Evolutionary conservation across 2,329 filamentous ascomycete species (phyloP).

Genomic region (Fusarium vanettenii): DNA sequence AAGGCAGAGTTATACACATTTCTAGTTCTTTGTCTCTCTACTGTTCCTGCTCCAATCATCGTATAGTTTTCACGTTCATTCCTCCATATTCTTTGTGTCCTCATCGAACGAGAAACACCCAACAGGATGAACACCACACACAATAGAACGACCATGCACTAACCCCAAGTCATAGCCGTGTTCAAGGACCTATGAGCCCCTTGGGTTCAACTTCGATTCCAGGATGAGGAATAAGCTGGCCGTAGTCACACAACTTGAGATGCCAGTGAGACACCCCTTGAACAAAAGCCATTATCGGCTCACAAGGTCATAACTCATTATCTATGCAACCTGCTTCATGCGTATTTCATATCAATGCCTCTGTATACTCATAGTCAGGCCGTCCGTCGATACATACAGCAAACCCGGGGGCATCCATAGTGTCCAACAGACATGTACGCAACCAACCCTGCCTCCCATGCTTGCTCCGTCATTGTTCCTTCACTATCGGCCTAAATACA

Average conservation of each 20-base stretch:
- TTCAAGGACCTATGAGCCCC: background rate
- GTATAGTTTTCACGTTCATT: background rate
- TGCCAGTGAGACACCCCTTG: background rate
- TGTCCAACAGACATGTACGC: conserved; percentile 18
- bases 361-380: conserved; percentile 22
- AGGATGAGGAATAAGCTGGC: background rate
- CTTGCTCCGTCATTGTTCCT: conserved; percentile 13
- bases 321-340: conserved; percentile 3
- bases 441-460: conserved; percentile 6
- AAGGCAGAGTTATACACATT: background rate
- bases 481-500: conserved; percentile 22
- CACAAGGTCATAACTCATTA: background rate
- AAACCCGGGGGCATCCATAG: conserved; percentile 23
- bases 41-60: background rate
- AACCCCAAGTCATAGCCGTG: too few species aligned
- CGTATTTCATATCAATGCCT: conserved; percentile 11
- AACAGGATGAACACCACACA: background rate
- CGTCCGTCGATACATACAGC: conserved; percentile 17
- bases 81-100: background rate
- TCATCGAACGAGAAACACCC: background rate
- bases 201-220: background rate
- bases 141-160: background rate
- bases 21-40: background rate
- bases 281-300: background rate
- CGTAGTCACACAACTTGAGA: background rate